These are phyloP conservation scores for Rhododendron williamsianum DNA, from an alignment of 148 eudicot genomes.

Conservation along the genomic window DNA sequence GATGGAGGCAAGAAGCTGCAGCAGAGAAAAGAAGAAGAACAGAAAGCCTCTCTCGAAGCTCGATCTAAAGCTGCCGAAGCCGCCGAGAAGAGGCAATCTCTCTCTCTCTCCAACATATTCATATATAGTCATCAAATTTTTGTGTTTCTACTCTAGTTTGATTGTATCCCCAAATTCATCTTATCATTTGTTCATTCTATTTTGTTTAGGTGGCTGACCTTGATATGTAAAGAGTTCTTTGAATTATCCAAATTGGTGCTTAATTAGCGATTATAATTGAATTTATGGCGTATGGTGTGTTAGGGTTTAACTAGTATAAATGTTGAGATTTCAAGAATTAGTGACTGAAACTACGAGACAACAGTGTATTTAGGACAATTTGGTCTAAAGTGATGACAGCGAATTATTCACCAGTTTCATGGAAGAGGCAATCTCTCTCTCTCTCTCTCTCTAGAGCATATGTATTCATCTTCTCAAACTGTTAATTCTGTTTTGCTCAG, in stretches of 20 bases:
- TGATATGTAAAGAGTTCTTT: not conserved
- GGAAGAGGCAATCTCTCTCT: too few relatives aligned
- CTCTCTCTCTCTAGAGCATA: too few relatives aligned
- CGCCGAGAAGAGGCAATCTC: constrained; percentile 59
- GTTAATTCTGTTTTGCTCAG: not conserved
- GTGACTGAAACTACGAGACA: not conserved
- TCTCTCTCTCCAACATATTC: not conserved
- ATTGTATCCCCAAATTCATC: not conserved
- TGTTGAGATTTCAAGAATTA: not conserved
- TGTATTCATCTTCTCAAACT: not conserved
- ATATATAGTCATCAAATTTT: not conserved
- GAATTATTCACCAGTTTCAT: not conserved
- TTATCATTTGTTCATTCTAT: not conserved
- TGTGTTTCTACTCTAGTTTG: not conserved
- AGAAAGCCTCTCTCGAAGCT: constrained; percentile 63
- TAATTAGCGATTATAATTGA: not conserved
- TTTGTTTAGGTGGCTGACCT: not conserved
- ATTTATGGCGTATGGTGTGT: not conserved
- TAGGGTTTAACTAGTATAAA: not conserved
- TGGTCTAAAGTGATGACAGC: not conserved
- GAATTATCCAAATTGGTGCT: not conserved
- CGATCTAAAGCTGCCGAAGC: constrained; percentile 86
- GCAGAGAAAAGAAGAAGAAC: constrained; percentile 48
- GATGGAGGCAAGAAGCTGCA: constrained; percentile 46
- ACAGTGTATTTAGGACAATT: not conserved